phyloP scores from a whole-genome alignment of 2,329 filamentous ascomycete species.

The Microsporum canis region DNA sequence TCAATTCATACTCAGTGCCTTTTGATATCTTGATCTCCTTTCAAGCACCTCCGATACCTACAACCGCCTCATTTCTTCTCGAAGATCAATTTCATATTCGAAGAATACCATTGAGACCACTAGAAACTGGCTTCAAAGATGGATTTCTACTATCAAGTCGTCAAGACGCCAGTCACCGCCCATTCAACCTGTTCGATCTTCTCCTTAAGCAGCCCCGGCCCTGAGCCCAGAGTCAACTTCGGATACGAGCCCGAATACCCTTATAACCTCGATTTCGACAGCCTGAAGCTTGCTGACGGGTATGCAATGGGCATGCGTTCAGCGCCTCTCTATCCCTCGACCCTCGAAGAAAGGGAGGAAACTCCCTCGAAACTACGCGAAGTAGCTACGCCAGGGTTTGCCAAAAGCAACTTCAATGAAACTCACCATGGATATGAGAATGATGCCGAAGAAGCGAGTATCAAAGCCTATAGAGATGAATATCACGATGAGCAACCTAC shows the following conservation, averaged over 20 bases:
- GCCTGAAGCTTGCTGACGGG: not conserved
- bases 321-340: not conserved
- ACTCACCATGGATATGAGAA: not conserved
- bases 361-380: not conserved
- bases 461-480: not conserved
- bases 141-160: not conserved
- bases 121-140: not conserved
- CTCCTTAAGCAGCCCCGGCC: not conserved
- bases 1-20: not conserved
- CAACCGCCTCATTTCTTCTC: not conserved
- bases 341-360: not conserved
- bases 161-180: slow-evolving; percentile 5
- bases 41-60: not conserved
- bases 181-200: slow-evolving; percentile 11
- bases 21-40: not conserved
- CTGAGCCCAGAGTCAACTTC: not conserved
- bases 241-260: not conserved
- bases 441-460: not conserved
- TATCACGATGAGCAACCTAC: not conserved
- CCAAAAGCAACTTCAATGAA: not conserved
- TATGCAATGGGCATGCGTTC: not conserved
- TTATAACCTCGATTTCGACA: not conserved
- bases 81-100: not conserved
- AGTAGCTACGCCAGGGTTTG: not conserved
- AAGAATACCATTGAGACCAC: not conserved